Conservation (phyloP, 176 grass and related monocot genomes). For the Oryza officinalis region DNA sequence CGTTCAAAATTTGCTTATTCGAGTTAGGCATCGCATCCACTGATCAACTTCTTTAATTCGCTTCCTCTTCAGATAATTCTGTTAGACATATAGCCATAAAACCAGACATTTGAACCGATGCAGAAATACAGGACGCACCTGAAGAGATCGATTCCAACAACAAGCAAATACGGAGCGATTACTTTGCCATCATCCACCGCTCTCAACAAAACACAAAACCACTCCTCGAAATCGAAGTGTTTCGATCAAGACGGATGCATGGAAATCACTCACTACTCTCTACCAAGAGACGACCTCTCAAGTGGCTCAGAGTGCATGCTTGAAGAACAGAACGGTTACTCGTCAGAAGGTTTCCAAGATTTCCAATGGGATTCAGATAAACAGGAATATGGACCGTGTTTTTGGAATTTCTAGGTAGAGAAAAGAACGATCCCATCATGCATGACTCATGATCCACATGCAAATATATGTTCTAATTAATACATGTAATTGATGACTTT, state of each 20-base stretch:
- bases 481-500: background rate
- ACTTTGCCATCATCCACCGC: background rate
- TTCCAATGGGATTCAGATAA: constrained; percentile 37
- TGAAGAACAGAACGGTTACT: constrained; percentile 24
- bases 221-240: background rate
- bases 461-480: background rate
- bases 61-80: background rate
- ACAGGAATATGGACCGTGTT: constrained; percentile 22
- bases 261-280: constrained; percentile 39
- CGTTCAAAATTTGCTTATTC: too few species aligned
- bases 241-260: constrained; percentile 37
- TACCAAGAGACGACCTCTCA: constrained; percentile 34
- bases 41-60: too few species aligned
- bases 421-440: background rate
- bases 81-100: background rate
- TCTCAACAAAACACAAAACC: background rate
- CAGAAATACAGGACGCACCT: constrained; percentile 41
- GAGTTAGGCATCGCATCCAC: too few species aligned
- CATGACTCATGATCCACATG: background rate
- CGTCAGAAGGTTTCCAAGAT: constrained; percentile 4
- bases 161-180: background rate
- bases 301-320: constrained; percentile 41
- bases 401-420: constrained; percentile 35
- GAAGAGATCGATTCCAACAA: constrained; percentile 15
- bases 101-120: background rate